phyloP scores from a whole-genome alignment of 1,284 basidiomycete genomes.

The Rhodotorula sp. region DNA sequence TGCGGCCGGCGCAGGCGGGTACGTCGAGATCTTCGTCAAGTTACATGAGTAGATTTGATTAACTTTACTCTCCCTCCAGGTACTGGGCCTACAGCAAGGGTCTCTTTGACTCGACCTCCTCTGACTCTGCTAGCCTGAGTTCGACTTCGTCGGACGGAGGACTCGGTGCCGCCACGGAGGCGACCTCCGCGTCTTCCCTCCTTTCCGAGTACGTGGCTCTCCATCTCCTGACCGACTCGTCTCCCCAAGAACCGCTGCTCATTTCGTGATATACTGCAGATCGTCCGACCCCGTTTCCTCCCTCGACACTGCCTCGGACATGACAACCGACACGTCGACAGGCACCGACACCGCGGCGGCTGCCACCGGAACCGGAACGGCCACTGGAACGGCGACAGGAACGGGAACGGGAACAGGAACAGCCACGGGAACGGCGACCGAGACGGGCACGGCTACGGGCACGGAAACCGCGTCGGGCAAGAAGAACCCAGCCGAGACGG shows the following conservation, averaged over 20 bases:
- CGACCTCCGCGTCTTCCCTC: not conserved
- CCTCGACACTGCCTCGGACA: not conserved
- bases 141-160: not conserved
- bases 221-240: too few relatives aligned
- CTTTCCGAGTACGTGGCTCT: not conserved
- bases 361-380: not conserved
- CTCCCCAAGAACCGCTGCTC: too few relatives aligned
- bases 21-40: not conserved
- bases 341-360: not conserved
- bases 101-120: conserved; percentile 5
- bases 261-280: too few relatives aligned
- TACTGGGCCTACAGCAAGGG: conserved; percentile 8
- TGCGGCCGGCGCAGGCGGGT: not conserved
- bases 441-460: too few relatives aligned
- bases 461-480: too few relatives aligned
- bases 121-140: not conserved
- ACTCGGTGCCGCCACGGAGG: not conserved
- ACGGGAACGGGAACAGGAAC: not conserved
- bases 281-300: not conserved
- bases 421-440: not conserved
- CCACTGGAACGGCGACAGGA: not conserved
- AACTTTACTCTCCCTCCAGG: not conserved
- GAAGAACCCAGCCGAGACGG: too few relatives aligned
- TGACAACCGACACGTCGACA: not conserved
- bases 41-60: too few relatives aligned